A percentile compares a stretch with the other conserved stretches of the same genome.
These are phyloP conservation scores for Solanum arcanum DNA, from an alignment of 257 asterid species.

Conservation along the genomic window DNA sequence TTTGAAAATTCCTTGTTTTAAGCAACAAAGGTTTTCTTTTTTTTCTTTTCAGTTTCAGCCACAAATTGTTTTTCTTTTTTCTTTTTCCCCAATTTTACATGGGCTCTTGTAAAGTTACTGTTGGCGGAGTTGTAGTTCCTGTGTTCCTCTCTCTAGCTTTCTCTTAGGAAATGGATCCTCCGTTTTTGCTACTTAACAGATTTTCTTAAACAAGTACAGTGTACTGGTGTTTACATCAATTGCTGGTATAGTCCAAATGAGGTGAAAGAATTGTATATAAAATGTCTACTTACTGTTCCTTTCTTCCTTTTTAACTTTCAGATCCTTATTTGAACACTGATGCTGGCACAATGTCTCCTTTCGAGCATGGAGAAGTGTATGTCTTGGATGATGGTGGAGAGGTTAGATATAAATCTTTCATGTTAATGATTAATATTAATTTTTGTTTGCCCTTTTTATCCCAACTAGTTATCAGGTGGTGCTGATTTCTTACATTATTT, in stretches of 20 bases:
- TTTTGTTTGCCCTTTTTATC: background rate
- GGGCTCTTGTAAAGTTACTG: background rate
- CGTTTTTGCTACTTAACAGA: background rate
- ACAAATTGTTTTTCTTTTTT: background rate
- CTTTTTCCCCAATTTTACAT: background rate
- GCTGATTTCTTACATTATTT: background rate
- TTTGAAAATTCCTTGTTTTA: background rate
- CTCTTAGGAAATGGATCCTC: background rate
- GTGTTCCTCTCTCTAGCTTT: background rate
- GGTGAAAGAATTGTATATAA: background rate
- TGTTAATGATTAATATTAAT: background rate
- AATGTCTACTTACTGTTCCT: background rate
- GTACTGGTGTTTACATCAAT: background rate
- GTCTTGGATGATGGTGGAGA: conserved; percentile 80
- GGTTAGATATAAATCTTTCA: conserved; percentile 22
- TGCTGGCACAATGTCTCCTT: conserved; percentile 82
- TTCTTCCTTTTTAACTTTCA: conserved; percentile 5
- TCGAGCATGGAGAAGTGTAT: conserved; percentile 70
- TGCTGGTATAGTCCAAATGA: background rate
- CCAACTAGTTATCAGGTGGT: background rate
- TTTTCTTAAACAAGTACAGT: background rate
- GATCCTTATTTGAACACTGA: conserved; percentile 70
- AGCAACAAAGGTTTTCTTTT: background rate
- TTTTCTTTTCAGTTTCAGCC: background rate
- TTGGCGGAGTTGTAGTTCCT: background rate